Base-by-base conservation (phyloP, 352 stramenopile species). In the Saprolegnia diclina region DNA sequence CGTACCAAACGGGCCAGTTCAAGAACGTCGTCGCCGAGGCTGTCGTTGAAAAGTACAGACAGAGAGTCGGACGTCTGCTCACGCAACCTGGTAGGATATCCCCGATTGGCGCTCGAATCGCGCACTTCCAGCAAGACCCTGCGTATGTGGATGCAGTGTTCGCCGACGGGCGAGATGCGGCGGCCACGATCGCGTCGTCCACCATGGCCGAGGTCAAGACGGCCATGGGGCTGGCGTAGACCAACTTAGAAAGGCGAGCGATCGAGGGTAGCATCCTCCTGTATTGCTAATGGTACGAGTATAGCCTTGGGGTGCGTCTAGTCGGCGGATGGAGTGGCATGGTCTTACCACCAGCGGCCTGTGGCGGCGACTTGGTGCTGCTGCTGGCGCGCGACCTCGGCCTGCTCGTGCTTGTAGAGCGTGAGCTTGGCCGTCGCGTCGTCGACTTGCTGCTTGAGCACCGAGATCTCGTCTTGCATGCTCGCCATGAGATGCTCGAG, bases 11-110 rank as follows among this genome's bases (percentile, higher is more conserved):
- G 71, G 94, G 94, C 5, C 73, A 89, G 56, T 99, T 99, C 77
- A 99, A 99, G 75, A 87, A 96, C 32, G 74, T 90, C 26, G 82
- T 99, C 7, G 92, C 95, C 0, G 95, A 99, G 48, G 95, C 96
- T 0, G 87, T 99, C 22, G 89, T 99, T 46, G 87, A 87, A n/a
- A 96, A 97, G 82, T 90, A 74, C n/a, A 79, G 73, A 50, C 10
- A 52, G 13, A 55, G 19, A 19, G 18, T 9, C 38, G 10, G 56
- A 38, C 19, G 22, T 16, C n/a, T 37, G 26, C 35, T 63, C 21
- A 52, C 6, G 14, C 38, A 18, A 14, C 9, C 46, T 44, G 65
- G 67, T 64, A 91, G 85, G 67, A 86, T 99, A 46, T 86, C 85
- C 72, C 96, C 96, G 5, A 98, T 99, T 72, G 95, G 98, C 76